Evolutionary conservation across 1,284 basidiomycete genomes (phyloP).

Genomic region (Ceratobasidium sp.): DNA sequence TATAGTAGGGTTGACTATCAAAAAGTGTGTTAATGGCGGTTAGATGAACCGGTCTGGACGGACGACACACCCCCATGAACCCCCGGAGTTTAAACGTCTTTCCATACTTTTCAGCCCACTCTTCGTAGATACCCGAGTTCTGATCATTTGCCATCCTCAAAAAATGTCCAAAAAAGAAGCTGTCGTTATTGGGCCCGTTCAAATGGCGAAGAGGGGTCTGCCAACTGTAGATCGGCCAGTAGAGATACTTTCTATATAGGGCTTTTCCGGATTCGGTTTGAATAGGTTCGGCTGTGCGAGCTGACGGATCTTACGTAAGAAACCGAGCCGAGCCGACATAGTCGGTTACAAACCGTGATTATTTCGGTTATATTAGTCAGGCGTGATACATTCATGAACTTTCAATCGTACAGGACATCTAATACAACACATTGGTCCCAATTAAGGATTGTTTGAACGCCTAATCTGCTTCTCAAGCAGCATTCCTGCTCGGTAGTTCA

Average conservation of each 20-base stretch:
- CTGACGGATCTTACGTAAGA: background rate
- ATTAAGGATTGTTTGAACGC: background rate
- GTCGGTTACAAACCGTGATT: background rate
- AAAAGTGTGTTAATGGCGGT: background rate
- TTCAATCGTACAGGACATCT: background rate
- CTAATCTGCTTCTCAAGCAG: background rate
- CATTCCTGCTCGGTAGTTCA: slow-evolving; percentile 8
- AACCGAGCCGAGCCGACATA: background rate
- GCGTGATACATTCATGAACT: background rate
- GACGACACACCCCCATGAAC: slow-evolving; percentile 18
- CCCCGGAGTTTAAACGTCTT: slow-evolving; percentile 30
- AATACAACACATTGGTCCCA: background rate
- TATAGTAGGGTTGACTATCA: slow-evolving; percentile 4
- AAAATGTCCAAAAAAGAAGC: slow-evolving; percentile 35
- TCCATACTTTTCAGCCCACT: slow-evolving; percentile 37
- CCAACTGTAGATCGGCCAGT: background rate
- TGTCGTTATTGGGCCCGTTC: slow-evolving; percentile 15
- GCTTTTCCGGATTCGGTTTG: background rate
- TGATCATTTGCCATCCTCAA: slow-evolving; percentile 6
- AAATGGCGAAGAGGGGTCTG: slow-evolving; percentile 19
- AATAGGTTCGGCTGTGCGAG: background rate
- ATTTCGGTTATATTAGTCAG: background rate
- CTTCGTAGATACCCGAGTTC: background rate
- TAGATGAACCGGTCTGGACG: background rate
- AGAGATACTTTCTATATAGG: background rate